A percentile compares a stretch with the other conserved stretches of the same genome.
phyloP scores from a whole-genome alignment of 352 stramenopile species.

The Chloridella minuta region DNA sequence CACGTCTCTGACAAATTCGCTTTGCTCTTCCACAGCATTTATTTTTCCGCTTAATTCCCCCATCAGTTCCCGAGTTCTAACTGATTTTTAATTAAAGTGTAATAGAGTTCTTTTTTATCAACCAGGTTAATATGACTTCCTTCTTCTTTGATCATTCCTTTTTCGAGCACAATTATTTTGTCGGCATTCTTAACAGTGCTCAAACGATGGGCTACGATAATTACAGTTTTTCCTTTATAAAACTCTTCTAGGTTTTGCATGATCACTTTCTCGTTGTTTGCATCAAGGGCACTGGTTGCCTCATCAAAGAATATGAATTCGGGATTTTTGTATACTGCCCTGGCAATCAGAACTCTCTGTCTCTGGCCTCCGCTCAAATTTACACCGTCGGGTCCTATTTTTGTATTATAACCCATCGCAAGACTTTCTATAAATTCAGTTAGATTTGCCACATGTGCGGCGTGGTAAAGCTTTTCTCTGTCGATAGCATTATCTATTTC shows the following conservation, averaged over 20 bases:
- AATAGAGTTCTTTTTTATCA: too few relatives aligned
- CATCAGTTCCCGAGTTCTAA: too few relatives aligned
- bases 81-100: too few relatives aligned
- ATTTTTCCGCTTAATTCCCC: too few relatives aligned
- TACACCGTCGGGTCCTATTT: slow-evolving; percentile 42
- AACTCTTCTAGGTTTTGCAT: slow-evolving; percentile 31
- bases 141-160: slow-evolving; percentile 51
- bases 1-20: too few relatives aligned
- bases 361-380: slow-evolving; percentile 66
- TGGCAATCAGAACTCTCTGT: slow-evolving; percentile 58
- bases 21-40: too few relatives aligned
- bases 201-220: slow-evolving; percentile 64
- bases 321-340: slow-evolving; percentile 52
- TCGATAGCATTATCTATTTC: too few relatives aligned
- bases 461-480: too few relatives aligned
- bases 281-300: slow-evolving; percentile 37
- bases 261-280: slow-evolving; percentile 34
- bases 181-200: slow-evolving; percentile 61
- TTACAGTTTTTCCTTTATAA: slow-evolving; percentile 34
- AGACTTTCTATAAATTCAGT: too few relatives aligned
- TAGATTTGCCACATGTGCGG: too few relatives aligned
- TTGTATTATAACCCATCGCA: slow-evolving; percentile 42
- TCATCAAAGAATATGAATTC: slow-evolving; percentile 52
- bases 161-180: slow-evolving; percentile 60
- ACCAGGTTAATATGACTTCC: slow-evolving; percentile 62